phyloP scores from a whole-genome alignment of 2,329 filamentous ascomycete species.

The Colletotrichum theobromicola region DNA sequence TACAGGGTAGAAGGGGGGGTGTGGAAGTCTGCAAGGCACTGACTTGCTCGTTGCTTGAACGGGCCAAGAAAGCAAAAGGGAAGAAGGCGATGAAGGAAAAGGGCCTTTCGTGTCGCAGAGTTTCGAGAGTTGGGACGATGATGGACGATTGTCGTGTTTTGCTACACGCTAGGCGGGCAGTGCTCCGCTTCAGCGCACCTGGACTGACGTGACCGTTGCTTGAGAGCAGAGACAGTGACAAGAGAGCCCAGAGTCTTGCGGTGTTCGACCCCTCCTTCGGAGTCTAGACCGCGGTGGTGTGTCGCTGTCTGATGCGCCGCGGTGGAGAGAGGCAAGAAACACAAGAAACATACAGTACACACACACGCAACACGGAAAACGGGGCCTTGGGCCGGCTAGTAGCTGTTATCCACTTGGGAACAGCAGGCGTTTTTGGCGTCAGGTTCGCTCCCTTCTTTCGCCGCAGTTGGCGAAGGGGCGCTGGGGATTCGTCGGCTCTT shows the following conservation, averaged over 20 bases:
- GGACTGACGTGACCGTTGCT: background rate
- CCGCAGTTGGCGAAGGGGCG: conserved; percentile 1
- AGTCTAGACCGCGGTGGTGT: conserved; percentile 1
- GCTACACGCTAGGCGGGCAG: background rate
- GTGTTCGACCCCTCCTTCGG: background rate
- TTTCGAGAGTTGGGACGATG: conserved; percentile 16
- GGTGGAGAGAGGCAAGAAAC: background rate
- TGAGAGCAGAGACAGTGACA: background rate
- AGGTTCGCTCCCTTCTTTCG: background rate
- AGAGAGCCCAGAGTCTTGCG: background rate
- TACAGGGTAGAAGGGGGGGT: background rate
- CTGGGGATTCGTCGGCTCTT: background rate
- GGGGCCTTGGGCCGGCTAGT: background rate
- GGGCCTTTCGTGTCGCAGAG: conserved; percentile 1
- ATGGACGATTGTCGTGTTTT: background rate
- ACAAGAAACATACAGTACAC: background rate
- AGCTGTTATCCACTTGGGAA: background rate
- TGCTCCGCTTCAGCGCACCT: background rate
- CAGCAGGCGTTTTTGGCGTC: background rate
- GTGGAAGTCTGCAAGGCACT: background rate
- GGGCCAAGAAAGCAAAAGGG: background rate
- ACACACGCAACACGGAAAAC: background rate
- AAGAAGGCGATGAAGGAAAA: background rate
- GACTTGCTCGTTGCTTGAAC: background rate
- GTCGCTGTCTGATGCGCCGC: background rate